phyloP scores from a whole-genome alignment of 2,329 filamentous ascomycete species.

The Fusarium zealandicum region DNA sequence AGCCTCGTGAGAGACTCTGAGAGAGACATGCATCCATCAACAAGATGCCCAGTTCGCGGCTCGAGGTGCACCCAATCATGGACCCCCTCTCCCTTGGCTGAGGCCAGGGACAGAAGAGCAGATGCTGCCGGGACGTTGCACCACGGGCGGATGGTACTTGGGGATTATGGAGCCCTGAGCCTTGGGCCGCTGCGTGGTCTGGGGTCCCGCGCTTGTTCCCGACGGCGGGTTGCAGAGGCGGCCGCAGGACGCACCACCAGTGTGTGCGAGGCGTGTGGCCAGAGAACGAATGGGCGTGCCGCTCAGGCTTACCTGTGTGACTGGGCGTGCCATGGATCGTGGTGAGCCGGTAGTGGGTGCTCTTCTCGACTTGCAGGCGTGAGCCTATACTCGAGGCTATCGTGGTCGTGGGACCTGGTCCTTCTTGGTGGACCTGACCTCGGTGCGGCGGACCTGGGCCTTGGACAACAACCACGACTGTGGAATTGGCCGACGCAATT shows the following conservation, averaged over 20 bases:
- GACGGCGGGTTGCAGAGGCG: constrained; percentile 49
- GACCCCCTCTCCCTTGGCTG: constrained; percentile 4
- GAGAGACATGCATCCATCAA: background rate
- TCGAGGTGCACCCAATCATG: constrained; percentile 19
- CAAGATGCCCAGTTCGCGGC: background rate
- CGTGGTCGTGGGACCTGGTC: constrained; percentile 8
- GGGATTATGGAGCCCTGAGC: constrained; percentile 28
- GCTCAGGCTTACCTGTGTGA: background rate
- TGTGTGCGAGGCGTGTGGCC: constrained; percentile 32
- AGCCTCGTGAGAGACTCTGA: constrained; percentile 16
- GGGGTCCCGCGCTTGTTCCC: constrained; percentile 49
- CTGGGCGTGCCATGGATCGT: constrained; percentile 1
- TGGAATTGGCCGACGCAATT: constrained; percentile 34
- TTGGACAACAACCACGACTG: constrained; percentile 13
- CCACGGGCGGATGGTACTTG: constrained; percentile 23
- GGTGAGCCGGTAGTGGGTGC: constrained; percentile 4
- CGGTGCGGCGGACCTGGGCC: constrained; percentile 25
- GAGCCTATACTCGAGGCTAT: constrained; percentile 4
- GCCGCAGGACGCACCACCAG: constrained; percentile 49
- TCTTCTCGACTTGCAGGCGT: constrained; percentile 8
- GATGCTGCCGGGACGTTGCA: constrained; percentile 26
- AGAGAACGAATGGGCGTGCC: constrained; percentile 7
- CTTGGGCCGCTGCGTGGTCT: constrained; percentile 37
- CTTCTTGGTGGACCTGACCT: constrained; percentile 14
- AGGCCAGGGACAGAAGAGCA: constrained; percentile 25